These are phyloP conservation scores for Erodium maritimum DNA, from an alignment of 345 rosid genomes.

Conservation along the genomic window DNA sequence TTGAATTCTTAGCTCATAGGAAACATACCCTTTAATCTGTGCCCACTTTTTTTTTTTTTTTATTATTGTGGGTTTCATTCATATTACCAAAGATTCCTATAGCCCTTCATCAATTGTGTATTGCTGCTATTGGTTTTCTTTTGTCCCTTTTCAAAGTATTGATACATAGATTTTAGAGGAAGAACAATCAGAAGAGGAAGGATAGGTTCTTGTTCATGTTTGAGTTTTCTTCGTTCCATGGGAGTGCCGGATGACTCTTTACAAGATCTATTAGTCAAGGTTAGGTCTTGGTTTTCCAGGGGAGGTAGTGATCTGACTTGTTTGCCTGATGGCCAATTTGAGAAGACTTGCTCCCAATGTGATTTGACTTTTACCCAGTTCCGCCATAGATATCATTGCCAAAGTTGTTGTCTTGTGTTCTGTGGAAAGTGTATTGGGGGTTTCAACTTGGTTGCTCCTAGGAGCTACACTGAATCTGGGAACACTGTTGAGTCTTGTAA, in stretches of 20 bases:
- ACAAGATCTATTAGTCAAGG: conserved; percentile 58
- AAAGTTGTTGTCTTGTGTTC: conserved; percentile 46
- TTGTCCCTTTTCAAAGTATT: not conserved
- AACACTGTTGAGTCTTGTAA: conserved; percentile 38
- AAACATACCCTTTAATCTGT: conserved; percentile 14
- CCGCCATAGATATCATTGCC: conserved; percentile 38
- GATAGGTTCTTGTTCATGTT: conserved; percentile 19
- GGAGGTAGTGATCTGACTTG: conserved; percentile 38
- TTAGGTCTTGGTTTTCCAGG: conserved; percentile 67
- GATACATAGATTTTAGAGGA: conserved; percentile 13
- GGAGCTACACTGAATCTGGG: conserved; percentile 7
- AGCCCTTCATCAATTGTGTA: not conserved
- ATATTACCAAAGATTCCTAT: not conserved
- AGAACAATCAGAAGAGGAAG: conserved; percentile 8
- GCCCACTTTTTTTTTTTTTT: conserved; percentile 54
- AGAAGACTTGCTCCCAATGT: conserved; percentile 43
- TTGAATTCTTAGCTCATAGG: not conserved
- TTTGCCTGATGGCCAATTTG: conserved; percentile 21
- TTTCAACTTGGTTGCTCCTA: conserved; percentile 4
- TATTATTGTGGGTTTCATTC: conserved; percentile 45
- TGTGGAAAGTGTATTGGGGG: conserved; percentile 38
- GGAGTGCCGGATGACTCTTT: conserved; percentile 64
- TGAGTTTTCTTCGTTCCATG: conserved; percentile 40
- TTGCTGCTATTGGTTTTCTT: not conserved
- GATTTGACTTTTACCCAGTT: conserved; percentile 18